Conservation (phyloP, 2,329 filamentous ascomycete genomes). For the Ustilaginoidea virens region DNA sequence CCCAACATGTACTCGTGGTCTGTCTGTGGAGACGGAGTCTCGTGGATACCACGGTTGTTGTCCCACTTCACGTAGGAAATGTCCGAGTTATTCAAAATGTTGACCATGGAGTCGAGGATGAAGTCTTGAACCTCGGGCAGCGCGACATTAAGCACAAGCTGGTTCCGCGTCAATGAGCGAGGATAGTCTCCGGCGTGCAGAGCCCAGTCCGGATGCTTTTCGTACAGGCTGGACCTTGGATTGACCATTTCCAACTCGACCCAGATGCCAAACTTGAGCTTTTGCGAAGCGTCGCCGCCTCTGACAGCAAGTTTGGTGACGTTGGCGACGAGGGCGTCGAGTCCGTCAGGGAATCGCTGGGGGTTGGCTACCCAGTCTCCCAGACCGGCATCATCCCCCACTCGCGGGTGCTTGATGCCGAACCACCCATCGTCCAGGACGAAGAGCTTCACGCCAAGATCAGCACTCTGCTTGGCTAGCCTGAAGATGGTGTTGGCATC, state of each 20-base stretch:
- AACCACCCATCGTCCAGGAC: slow-evolving; percentile 57
- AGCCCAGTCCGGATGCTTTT: slow-evolving; percentile 48
- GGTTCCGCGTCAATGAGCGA: slow-evolving; percentile 37
- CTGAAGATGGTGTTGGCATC: slow-evolving; percentile 39
- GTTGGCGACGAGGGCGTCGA: slow-evolving; percentile 32
- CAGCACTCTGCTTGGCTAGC: slow-evolving; percentile 39
- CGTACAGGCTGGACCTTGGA: slow-evolving; percentile 43
- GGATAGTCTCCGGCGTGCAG: slow-evolving; percentile 40
- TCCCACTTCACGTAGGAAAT: slow-evolving; percentile 54
- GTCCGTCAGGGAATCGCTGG: slow-evolving; percentile 40
- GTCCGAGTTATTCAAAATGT: slow-evolving; percentile 34
- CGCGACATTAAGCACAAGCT: slow-evolving; percentile 46
- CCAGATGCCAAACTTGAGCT: slow-evolving; percentile 48
- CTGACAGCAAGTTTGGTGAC: slow-evolving; percentile 33
- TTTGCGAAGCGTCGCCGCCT: slow-evolving; percentile 28
- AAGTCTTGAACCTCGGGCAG: slow-evolving; percentile 47
- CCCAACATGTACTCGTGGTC: slow-evolving; percentile 48
- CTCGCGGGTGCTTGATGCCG: slow-evolving; percentile 39
- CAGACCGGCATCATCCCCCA: slow-evolving; percentile 40
- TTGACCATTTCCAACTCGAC: slow-evolving; percentile 56
- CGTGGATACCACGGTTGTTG: slow-evolving; percentile 50
- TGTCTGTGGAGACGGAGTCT: slow-evolving; percentile 35
- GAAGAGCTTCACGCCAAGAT: slow-evolving; percentile 45
- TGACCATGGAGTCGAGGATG: slow-evolving; percentile 38
- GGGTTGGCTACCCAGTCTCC: slow-evolving; percentile 49